A percentile compares a stretch with the other conserved stretches of the same genome.
phyloP scores from a whole-genome alignment of 345 rosid species.

The Erysimum cheiranthoides region DNA sequence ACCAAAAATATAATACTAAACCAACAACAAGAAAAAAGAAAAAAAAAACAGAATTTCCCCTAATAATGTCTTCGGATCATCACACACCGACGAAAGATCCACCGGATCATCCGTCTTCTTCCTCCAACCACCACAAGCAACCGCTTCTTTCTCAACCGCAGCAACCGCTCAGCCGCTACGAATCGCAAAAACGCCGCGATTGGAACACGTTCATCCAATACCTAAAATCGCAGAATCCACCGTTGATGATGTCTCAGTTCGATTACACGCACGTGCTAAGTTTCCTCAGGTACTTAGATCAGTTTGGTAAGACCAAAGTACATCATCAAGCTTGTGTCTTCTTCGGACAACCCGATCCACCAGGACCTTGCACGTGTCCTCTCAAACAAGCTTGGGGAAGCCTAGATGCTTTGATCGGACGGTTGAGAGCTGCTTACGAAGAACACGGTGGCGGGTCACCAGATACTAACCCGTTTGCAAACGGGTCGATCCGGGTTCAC shows the following conservation, averaged over 20 bases:
- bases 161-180: constrained; percentile 71
- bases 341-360: constrained; percentile 87
- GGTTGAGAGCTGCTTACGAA: constrained; percentile 84
- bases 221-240: constrained; percentile 79
- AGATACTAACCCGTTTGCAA: constrained; percentile 84
- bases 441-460: constrained; percentile 81
- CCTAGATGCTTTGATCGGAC: constrained; percentile 87
- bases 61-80: constrained; percentile 39
- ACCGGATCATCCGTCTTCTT: constrained; percentile 43
- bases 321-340: constrained; percentile 79
- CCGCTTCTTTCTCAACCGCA: constrained; percentile 35
- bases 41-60: constrained; percentile 22
- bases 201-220: constrained; percentile 96
- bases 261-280: constrained; percentile 81
- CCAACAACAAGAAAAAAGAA: not conserved
- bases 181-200: constrained; percentile 88
- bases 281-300: constrained; percentile 84
- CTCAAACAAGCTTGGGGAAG: constrained; percentile 97
- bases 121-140: constrained; percentile 39
- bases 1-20: constrained; percentile 32
- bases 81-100: constrained; percentile 46
- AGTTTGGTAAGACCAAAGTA: constrained; percentile 95
- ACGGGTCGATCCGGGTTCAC: constrained; percentile 70
- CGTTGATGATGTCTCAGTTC: constrained; percentile 74
- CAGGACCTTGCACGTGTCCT: constrained; percentile 82